Base-by-base conservation (phyloP, 345 rosid species). In the Gossypium ekmanianum region DNA sequence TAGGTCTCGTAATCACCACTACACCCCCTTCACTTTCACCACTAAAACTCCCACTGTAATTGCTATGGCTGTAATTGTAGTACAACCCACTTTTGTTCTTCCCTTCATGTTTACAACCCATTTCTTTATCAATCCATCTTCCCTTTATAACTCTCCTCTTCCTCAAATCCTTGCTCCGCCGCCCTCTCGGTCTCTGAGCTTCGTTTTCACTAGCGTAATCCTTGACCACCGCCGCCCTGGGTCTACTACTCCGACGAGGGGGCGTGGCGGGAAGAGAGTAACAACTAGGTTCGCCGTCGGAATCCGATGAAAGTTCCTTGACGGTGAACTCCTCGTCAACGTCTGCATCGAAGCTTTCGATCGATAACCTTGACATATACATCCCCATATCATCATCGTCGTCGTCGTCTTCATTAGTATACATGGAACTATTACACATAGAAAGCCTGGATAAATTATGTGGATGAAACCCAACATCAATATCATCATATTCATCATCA, bases 161-260 rank as follows among this genome's bases (percentile, higher is more conserved):
- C 82, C 88, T 84, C 84, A 68, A 56, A 18, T 57, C 82, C 80
- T 77, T 83, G 68, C 78, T 83, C 52, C 55, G 55, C 24, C 61
- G 61, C 26, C 70, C 71, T 77, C 41, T 72, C 55, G 7, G 27
- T 79, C 76, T 48, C 20, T 16, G 47, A 5, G 78, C 87, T 68
- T 95, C 99, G 70, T 88, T 92, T 58, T 92, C 99, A 79, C 98
- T 93, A 0, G 91, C 91, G 58, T 91, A 95, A 27, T 90, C 94
- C 74, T 88, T 89, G 11, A 12, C 72, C 55, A 24, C 76, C 0
- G 61, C 84, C 22, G 17, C 71, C 13, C 72, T 79, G 0, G 73
- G 74, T 3, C 82, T 73, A 24, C 12, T 43, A 48, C 50, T 79
- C 68, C 81, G 59, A 61, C 82, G 79, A 61, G 77, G 79, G 0